A percentile compares a stretch with the other conserved stretches of the same genome.
Conservation (phyloP, 2,329 filamentous ascomycete genomes). For the Neurospora sp. region DNA sequence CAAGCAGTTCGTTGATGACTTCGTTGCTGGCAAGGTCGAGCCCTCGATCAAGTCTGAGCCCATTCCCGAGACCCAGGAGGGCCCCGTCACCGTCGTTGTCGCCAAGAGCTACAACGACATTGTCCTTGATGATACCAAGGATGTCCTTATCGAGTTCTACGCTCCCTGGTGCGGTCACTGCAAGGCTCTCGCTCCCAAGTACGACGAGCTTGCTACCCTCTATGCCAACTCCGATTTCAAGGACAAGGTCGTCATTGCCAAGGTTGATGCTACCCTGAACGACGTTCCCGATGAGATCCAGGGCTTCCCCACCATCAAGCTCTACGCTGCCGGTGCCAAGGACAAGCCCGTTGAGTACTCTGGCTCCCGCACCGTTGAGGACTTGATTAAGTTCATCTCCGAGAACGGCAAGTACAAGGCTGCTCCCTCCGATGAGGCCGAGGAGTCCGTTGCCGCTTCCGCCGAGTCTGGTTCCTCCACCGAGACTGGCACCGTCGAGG, state of each 20-base stretch:
- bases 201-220: constrained; percentile 76
- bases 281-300: constrained; percentile 94
- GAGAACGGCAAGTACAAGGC: constrained; percentile 90
- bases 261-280: constrained; percentile 93
- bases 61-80: constrained; percentile 86
- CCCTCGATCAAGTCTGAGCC: constrained; percentile 98
- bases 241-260: constrained; percentile 83
- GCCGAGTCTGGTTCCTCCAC: constrained; percentile 40
- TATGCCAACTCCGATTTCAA: constrained; percentile 73
- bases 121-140: constrained; percentile 89
- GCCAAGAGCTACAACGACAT: constrained; percentile 89
- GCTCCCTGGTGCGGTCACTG: constrained; percentile 99
- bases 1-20: constrained; percentile 75
- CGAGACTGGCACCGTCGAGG: constrained; percentile 35
- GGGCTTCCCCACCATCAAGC: constrained; percentile 98
- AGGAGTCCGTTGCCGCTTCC: constrained; percentile 40
- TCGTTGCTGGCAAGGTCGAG: constrained; percentile 76
- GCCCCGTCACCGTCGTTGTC: constrained; percentile 77
- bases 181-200: constrained; percentile 95
- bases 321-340: constrained; percentile 89
- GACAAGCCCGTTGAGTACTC: constrained; percentile 74
- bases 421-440: constrained; percentile 48
- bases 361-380: constrained; percentile 80
- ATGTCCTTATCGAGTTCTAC: constrained; percentile 97
- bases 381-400: constrained; percentile 83